Evolutionary conservation across 2,329 filamentous ascomycete genomes (phyloP).

Genomic region (Colletotrichum sublineola): DNA sequence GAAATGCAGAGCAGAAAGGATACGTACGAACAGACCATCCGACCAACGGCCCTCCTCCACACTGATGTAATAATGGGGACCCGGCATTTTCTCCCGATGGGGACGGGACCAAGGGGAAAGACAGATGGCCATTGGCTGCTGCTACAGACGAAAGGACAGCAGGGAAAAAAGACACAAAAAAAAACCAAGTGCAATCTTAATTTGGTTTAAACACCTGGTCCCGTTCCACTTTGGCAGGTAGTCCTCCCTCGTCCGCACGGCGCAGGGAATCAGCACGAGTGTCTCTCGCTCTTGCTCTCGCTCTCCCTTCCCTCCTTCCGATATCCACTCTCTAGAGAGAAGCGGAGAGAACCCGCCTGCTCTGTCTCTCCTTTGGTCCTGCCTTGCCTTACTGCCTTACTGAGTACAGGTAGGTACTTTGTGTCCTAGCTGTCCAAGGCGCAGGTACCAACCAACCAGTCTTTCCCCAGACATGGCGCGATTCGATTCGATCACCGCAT

Average conservation of each 20-base stretch:
- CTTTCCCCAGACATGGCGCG: constrained; percentile 40
- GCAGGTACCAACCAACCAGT: constrained; percentile 19
- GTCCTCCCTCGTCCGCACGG: constrained; percentile 5
- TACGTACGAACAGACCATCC: constrained; percentile 37
- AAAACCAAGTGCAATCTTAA: constrained; percentile 33
- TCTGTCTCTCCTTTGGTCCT: neutral
- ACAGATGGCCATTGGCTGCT: constrained; percentile 16
- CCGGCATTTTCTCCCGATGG: constrained; percentile 30
- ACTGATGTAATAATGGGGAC: constrained; percentile 36
- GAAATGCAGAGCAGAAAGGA: constrained; percentile 18
- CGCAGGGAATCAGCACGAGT: constrained; percentile 15
- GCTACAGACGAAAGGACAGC: neutral
- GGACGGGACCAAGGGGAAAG: constrained; percentile 13
- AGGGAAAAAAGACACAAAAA: neutral
- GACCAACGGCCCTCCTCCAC: constrained; percentile 37
- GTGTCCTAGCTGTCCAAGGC: constrained; percentile 5
- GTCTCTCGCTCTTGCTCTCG: constrained; percentile 22
- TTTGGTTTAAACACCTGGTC: constrained; percentile 33
- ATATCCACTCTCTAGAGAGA: no score
- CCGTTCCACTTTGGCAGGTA: constrained; percentile 32
- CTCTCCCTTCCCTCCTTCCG: constrained; percentile 11
- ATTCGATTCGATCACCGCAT: constrained; percentile 39
- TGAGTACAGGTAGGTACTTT: no score
- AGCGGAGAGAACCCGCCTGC: constrained; percentile 1
- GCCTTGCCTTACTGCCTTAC: neutral